These are phyloP conservation scores for Viola odorata DNA, from an alignment of 345 rosid species.

Conservation along the genomic window DNA sequence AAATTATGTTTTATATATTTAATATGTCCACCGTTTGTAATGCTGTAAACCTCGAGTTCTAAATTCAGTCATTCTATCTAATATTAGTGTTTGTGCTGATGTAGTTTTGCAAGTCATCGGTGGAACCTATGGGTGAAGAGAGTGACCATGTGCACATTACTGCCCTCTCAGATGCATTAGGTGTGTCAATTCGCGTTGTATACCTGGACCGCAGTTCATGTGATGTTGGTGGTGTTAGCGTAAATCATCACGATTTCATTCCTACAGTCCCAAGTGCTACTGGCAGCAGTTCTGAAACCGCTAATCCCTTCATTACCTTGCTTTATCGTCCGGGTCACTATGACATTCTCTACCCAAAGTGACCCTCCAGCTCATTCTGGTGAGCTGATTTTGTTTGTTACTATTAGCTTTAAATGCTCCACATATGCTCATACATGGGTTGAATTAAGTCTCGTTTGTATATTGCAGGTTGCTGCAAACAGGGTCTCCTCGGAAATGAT, in stretches of 20 bases:
- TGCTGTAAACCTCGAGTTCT: no score
- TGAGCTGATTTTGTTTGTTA: constrained; percentile 21
- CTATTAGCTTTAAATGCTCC: no score
- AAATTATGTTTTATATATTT: no score
- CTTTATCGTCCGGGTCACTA: constrained; percentile 98
- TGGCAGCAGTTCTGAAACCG: constrained; percentile 25
- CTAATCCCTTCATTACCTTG: constrained; percentile 69
- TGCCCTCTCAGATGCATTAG: constrained; percentile 87
- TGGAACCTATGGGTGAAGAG: constrained; percentile 99
- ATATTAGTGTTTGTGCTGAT: constrained; percentile 17
- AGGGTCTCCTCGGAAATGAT: constrained; percentile 11
- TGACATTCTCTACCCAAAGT: constrained; percentile 87
- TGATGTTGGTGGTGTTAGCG: constrained; percentile 62
- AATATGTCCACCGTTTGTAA: no score
- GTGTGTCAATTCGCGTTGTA: constrained; percentile 85
- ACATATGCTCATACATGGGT: no score
- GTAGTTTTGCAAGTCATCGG: constrained; percentile 97
- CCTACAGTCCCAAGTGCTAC: constrained; percentile 41
- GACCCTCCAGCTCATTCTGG: constrained; percentile 28
- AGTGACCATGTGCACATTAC: constrained; percentile 98
- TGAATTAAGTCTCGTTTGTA: not conserved
- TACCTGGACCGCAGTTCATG: constrained; percentile 96
- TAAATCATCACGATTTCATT: constrained; percentile 88
- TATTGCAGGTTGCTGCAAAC: constrained; percentile 19
- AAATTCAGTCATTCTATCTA: not conserved